Conservation (phyloP, 2,329 filamentous ascomycete genomes). For the Periconia digitata region DNA sequence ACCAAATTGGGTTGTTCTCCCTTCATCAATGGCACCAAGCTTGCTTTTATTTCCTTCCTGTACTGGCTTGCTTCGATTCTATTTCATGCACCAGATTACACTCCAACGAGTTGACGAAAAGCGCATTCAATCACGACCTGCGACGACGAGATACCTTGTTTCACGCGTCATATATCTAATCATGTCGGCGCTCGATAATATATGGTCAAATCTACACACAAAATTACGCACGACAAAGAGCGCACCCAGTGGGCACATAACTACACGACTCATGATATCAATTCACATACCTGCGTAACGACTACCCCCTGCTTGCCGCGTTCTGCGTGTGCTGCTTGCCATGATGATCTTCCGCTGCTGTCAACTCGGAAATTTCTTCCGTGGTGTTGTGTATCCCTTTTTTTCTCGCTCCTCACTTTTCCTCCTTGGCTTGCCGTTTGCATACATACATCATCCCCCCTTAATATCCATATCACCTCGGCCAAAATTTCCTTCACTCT, state of each 20-base stretch:
- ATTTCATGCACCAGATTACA: conserved; percentile 3
- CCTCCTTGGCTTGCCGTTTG: neutral
- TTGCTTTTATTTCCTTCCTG: neutral
- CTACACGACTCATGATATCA: conserved; percentile 10
- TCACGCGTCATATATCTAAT: neutral
- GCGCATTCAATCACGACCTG: conserved; percentile 9
- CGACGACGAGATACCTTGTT: conserved; percentile 14
- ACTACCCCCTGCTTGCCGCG: conserved; percentile 1
- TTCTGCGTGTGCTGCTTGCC: too few relatives aligned
- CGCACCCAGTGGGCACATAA: conserved; percentile 2
- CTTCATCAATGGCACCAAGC: neutral
- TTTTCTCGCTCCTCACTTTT: too few relatives aligned
- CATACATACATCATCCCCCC: neutral
- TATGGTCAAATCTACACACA: conserved; percentile 2
- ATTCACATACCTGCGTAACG: conserved; percentile 1
- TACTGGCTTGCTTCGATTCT: conserved; percentile 1
- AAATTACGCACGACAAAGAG: neutral
- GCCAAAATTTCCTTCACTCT: neutral
- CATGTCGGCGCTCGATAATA: neutral
- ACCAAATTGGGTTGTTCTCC: neutral
- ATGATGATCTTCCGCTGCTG: too few relatives aligned
- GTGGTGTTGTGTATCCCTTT: too few relatives aligned
- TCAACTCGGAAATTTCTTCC: too few relatives aligned
- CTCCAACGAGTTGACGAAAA: conserved; percentile 11
- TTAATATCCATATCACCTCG: neutral